A percentile compares a stretch with the other conserved stretches of the same genome.
Evolutionary conservation across 768 basidiomycete genomes (phyloP).

Genomic region (Myochromella boudieri): DNA sequence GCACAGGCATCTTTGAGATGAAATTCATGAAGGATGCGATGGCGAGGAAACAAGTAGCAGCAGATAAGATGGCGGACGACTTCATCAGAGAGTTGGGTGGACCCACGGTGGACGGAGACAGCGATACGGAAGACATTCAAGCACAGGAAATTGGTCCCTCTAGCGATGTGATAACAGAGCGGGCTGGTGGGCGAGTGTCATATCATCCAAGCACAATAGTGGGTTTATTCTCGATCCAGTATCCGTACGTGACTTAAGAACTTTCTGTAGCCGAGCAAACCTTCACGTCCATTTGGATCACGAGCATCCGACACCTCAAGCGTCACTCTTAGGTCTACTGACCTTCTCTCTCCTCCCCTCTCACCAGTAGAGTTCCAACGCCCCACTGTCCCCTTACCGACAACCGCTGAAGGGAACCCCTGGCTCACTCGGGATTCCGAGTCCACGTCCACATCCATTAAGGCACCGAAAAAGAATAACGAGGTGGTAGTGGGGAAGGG

Average conservation of each 20-base stretch:
- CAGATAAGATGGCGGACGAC: constrained; percentile 66
- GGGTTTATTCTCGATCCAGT: constrained; percentile 19
- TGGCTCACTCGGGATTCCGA: constrained; percentile 60
- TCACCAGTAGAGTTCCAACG: constrained; percentile 20
- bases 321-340: constrained; percentile 64
- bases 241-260: too few relatives aligned
- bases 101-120: constrained; percentile 22
- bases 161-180: constrained; percentile 45
- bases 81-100: constrained; percentile 69
- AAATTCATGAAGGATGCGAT: constrained; percentile 98
- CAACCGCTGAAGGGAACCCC: constrained; percentile 57
- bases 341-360: constrained; percentile 42
- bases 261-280: too few relatives aligned
- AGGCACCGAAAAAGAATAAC: constrained; percentile 69
- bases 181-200: constrained; percentile 66
- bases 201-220: constrained; percentile 55
- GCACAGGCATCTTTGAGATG: constrained; percentile 87
- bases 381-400: constrained; percentile 13
- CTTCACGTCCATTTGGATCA: constrained; percentile 27
- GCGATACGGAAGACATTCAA: constrained; percentile 28
- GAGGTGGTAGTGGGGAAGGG: constrained; percentile 69
- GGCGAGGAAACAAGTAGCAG: constrained; percentile 58
- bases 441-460: constrained; percentile 26
- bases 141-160: constrained; percentile 23
- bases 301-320: constrained; percentile 61